Evolutionary conservation across 495 filamentous ascomycete genomes (phyloP).

Genomic region (Friedmanniomyces simplex): DNA sequence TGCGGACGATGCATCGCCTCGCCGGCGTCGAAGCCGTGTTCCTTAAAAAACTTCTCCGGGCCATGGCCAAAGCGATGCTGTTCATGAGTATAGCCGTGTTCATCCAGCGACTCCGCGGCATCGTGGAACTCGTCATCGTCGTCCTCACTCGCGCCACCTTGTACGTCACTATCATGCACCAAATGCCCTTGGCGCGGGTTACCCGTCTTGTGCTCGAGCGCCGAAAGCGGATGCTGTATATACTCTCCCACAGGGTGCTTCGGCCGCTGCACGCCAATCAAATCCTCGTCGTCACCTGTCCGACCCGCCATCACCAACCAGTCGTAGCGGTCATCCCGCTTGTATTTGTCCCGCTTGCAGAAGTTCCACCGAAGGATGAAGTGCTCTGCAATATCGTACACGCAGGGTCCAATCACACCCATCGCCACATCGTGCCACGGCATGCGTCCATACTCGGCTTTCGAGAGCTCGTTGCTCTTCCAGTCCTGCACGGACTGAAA

Average conservation of each 20-base stretch:
- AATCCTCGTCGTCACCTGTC: constrained; percentile 66
- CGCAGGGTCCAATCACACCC: constrained; percentile 77
- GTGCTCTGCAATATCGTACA: constrained; percentile 93
- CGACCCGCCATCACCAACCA: constrained; percentile 78
- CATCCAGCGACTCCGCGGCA: constrained; percentile 10
- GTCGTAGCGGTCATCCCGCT: constrained; percentile 64
- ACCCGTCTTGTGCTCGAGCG: constrained; percentile 38
- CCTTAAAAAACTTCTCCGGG: not conserved
- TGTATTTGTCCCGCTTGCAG: constrained; percentile 95
- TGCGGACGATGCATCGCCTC: constrained; percentile 7
- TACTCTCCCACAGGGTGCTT: constrained; percentile 81
- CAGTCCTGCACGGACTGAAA: constrained; percentile 85
- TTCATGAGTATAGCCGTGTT: constrained; percentile 15
- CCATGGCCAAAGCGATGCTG: constrained; percentile 18
- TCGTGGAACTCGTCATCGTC: constrained; percentile 18
- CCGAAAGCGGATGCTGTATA: constrained; percentile 63
- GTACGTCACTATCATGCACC: not conserved
- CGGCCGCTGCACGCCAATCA: constrained; percentile 78
- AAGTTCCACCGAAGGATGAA: constrained; percentile 96
- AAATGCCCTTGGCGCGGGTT: constrained; percentile 27
- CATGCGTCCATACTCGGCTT: constrained; percentile 88
- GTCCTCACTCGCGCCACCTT: not conserved
- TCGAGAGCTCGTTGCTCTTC: constrained; percentile 86
- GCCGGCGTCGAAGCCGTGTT: not conserved
- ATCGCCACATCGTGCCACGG: constrained; percentile 96